A percentile compares a stretch with the other conserved stretches of the same genome.
Conservation (phyloP, 805 yeast genomes). For the Pichia sporocuriosa region DNA sequence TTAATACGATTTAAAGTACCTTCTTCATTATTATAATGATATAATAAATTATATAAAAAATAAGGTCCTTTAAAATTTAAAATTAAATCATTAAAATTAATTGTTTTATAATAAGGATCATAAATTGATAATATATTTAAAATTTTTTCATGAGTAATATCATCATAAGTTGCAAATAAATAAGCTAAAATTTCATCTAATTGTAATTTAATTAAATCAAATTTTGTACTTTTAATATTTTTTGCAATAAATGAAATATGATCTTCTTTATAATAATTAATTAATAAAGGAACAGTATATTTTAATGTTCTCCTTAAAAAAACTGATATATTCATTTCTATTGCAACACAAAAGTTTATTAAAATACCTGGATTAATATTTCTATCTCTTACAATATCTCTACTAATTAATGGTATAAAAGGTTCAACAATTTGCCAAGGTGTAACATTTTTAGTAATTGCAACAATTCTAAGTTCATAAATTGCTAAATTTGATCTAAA, state of each 20-base stretch:
- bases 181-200: conserved; percentile 52
- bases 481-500: conserved; percentile 65
- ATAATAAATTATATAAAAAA: conserved; percentile 26
- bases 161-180: conserved; percentile 44
- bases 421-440: conserved; percentile 81
- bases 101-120: conserved; percentile 38
- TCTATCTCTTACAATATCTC: conserved; percentile 50
- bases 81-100: conserved; percentile 30
- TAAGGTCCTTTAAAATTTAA: conserved; percentile 10
- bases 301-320: conserved; percentile 65
- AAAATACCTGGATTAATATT: conserved; percentile 47
- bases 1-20: conserved; percentile 28
- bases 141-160: conserved; percentile 43
- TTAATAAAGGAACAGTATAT: conserved; percentile 69
- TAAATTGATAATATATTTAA: conserved; percentile 46
- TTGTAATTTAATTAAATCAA: conserved; percentile 42
- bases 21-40: conserved; percentile 31
- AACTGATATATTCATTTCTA: conserved; percentile 53
- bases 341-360: conserved; percentile 52
- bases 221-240: conserved; percentile 38
- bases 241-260: conserved; percentile 58
- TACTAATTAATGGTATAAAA: conserved; percentile 65
- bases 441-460: conserved; percentile 49
- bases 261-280: conserved; percentile 59
- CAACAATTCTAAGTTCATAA: conserved; percentile 53